A percentile compares a stretch with the other conserved stretches of the same genome.
These are phyloP conservation scores for Penicillium sp. DNA, from an alignment of 2,329 filamentous ascomycete genomes.

Conservation along the genomic window DNA sequence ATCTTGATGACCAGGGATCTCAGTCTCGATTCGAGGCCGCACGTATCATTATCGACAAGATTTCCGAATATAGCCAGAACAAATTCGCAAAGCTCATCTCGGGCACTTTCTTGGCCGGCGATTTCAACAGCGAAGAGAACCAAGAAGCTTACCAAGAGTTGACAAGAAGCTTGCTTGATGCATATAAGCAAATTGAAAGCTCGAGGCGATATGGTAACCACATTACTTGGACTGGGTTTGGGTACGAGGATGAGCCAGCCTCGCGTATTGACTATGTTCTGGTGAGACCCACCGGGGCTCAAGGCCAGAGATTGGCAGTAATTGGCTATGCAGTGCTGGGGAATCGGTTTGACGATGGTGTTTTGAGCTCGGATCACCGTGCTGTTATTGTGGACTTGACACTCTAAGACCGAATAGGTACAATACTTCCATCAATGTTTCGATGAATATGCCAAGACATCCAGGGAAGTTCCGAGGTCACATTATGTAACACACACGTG, in stretches of 20 bases:
- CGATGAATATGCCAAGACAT: not conserved
- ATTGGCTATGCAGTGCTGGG: slow-evolving; percentile 51
- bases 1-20: slow-evolving; percentile 55
- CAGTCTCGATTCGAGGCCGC: slow-evolving; percentile 50
- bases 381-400: slow-evolving; percentile 46
- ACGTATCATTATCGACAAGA: slow-evolving; percentile 48
- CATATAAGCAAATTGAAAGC: slow-evolving; percentile 34
- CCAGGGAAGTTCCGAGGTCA: not conserved
- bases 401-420: not conserved
- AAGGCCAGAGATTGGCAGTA: slow-evolving; percentile 37
- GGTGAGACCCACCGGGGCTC: slow-evolving; percentile 30
- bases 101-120: slow-evolving; percentile 53
- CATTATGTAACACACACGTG: slow-evolving; percentile 1
- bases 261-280: slow-evolving; percentile 54
- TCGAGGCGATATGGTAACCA: slow-evolving; percentile 49
- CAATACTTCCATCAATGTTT: not conserved
- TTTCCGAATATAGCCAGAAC: slow-evolving; percentile 32
- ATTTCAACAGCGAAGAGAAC: slow-evolving; percentile 54
- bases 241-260: slow-evolving; percentile 35
- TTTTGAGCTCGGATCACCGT: slow-evolving; percentile 56
- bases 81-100: slow-evolving; percentile 28
- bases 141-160: slow-evolving; percentile 53
- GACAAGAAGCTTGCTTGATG: slow-evolving; percentile 42
- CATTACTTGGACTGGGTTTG: slow-evolving; percentile 56
- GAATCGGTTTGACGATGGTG: slow-evolving; percentile 55